Evolutionary conservation across 1,284 basidiomycete genomes (phyloP), one percentile per base, ranked within the genome.

Genomic region (Moniliophthora roreri): DNA sequence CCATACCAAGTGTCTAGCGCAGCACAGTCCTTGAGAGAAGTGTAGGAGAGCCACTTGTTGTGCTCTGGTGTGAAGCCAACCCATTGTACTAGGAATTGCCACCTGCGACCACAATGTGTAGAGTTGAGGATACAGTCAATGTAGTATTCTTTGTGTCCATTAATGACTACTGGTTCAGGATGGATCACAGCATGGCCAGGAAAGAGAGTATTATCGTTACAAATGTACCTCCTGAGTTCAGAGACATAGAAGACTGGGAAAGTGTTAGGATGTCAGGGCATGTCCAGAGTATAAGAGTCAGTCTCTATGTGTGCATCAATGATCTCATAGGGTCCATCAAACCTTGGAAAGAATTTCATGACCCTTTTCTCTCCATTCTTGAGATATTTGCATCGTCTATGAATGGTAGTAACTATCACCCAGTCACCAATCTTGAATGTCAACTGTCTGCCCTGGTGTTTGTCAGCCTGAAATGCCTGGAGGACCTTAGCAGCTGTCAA

Each of bases 331-430:
- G 59, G 61, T 1, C 61, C 54, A 23, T 62, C 55, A 36, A 42
- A 58, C 3, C 51, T 26, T 0, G 60, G 58, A 48, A 63, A 58
- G 42, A 62, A 60, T 32, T 62, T 62, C 10, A 57, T 52, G 0
- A 51, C 56, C 0, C 45, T 37, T 18, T 53, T 54, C 3, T 54
- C 52, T 1, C 48, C 36, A 7, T 21, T 20, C 37, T 45, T 45
- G 23, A 45, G 35, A 20, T 20, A 44, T 11, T 37, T 26, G 1
- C 40, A n/a, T 0, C 48, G 24, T 0, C 40, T 20, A 34, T 54
- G 48, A n/a, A 50, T 13, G 6, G 53, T 54, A 1, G 48, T 23
- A 0, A 54, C 20, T 48, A 54, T 50, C 2, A 54, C 48, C 6
- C 38, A 13, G 11, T 54, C 48, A 6, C 53, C 36, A 1, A 51